Evolutionary conservation across 164 flowering plant genomes (phyloP), one percentile per base, ranked within the genome.

Genomic region (Platanus orientalis): DNA sequence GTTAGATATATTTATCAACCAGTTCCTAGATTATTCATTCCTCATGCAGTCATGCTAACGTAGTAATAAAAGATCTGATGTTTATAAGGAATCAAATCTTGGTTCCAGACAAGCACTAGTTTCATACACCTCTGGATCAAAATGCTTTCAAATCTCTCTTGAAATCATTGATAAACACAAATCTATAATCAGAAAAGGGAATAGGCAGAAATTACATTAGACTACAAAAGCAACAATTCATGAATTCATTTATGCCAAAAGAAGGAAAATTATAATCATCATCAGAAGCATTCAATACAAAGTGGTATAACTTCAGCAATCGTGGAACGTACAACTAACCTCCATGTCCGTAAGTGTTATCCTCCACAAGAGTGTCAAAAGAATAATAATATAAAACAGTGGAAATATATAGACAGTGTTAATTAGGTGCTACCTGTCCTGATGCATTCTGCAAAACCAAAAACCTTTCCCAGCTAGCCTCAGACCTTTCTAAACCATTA

Each of bases 361-460:
- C 5, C 7, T n/a, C 14, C 28, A 19, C 17, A 27, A 34, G 2
- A 58, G 13, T 6, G n/a, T 42, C 13, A 25, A 40, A 42, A 29
- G 27, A 36, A 60, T 32, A 14, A 70, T n/a, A 17, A 28, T 6
- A 30, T 16, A 34, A 24, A 23, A 45, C 3, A 39, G 56, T 1
- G 1, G 27, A 14, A 32, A 52, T 61, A 42, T 52, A 30, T 27
- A 21, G n/a, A 19, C 23, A 42, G 24, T 29, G 48, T 7, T 54
- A 61, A 57, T 52, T 47, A 40, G 54, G 52, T 11, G 14, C 60
- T 69, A 77, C 96, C 96, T 75, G 56, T 72, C 98, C 93, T 24
- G 98, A 77, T 60, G 81, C 76, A 78, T 90, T 89, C 58, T 76
- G 83, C 84, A 93, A 75, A 74, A 72, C 75, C 82, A 93, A 79